Conservation (phyloP, 2,329 filamentous ascomycete species). For the Pseudogymnoascus sp. region DNA sequence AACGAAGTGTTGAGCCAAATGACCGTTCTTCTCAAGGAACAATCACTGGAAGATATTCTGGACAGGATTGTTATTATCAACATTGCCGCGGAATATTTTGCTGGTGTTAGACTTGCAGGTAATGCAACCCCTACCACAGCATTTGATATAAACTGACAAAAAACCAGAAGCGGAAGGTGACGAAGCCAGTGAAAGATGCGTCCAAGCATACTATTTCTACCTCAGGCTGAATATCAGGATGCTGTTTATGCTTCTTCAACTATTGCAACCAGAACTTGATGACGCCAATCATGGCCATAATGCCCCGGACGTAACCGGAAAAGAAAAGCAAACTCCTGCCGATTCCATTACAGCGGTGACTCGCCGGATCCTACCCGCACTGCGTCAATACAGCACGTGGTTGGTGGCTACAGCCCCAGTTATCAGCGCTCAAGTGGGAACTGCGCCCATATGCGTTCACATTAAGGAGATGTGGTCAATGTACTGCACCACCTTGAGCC, state of each 20-base stretch:
- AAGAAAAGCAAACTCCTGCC: slow-evolving; percentile 28
- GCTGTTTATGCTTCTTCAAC: slow-evolving; percentile 62
- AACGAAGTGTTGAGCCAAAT: slow-evolving; percentile 75
- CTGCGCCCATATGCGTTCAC: slow-evolving; percentile 46
- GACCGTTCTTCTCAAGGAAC: slow-evolving; percentile 62
- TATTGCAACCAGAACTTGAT: slow-evolving; percentile 59
- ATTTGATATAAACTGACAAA: slow-evolving; percentile 8
- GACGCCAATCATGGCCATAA: slow-evolving; percentile 29
- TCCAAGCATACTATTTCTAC: slow-evolving; percentile 53
- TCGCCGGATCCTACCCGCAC: slow-evolving; percentile 52
- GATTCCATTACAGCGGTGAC: slow-evolving; percentile 50
- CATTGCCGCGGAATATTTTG: slow-evolving; percentile 72
- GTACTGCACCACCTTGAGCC: slow-evolving; percentile 54
- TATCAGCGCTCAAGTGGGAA: slow-evolving; percentile 44
- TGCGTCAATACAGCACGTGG: slow-evolving; percentile 64
- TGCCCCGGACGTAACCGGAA: slow-evolving; percentile 34
- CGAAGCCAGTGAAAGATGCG: slow-evolving; percentile 23
- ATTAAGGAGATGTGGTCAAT: slow-evolving; percentile 57
- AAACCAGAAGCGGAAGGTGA: slow-evolving; percentile 39
- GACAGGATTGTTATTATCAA: slow-evolving; percentile 80
- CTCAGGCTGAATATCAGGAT: slow-evolving; percentile 72
- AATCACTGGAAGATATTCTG: slow-evolving; percentile 55
- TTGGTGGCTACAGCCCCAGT: slow-evolving; percentile 47
- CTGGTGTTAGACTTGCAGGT: slow-evolving; percentile 53
- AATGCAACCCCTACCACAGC: slow-evolving; percentile 19